These are phyloP conservation scores for Coleophoma eucalyptorum DNA, from an alignment of 2,329 filamentous ascomycete genomes.

Conservation along the genomic window DNA sequence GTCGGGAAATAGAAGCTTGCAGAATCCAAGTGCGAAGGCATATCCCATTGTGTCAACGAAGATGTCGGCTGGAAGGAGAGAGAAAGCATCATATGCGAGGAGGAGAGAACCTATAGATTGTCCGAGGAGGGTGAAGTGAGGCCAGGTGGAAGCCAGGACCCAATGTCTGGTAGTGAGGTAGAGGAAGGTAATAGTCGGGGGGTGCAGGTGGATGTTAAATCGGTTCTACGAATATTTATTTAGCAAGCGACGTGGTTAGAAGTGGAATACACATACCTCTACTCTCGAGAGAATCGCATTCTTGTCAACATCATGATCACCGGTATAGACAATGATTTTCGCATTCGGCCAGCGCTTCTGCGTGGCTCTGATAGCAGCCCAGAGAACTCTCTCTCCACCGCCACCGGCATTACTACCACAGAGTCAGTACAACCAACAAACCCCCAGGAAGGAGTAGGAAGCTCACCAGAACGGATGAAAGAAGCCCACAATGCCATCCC, in stretches of 20 bases:
- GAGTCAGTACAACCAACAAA: slow-evolving; percentile 5
- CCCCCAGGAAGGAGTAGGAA: background rate
- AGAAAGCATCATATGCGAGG: slow-evolving; percentile 88
- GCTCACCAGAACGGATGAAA: slow-evolving; percentile 94
- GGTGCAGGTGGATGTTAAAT: slow-evolving; percentile 88
- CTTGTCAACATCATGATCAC: slow-evolving; percentile 86
- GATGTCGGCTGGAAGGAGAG: slow-evolving; percentile 85
- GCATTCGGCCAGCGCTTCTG: slow-evolving; percentile 86
- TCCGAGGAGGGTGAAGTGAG: slow-evolving; percentile 88
- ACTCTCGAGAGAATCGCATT: slow-evolving; percentile 73
- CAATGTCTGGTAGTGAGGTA: slow-evolving; percentile 86
- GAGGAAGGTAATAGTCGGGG: slow-evolving; percentile 80
- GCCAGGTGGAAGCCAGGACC: slow-evolving; percentile 84
- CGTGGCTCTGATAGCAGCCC: slow-evolving; percentile 90
- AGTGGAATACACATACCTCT: slow-evolving; percentile 44
- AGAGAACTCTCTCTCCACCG: slow-evolving; percentile 91
- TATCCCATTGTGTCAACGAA: slow-evolving; percentile 99
- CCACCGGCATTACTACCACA: slow-evolving; percentile 80
- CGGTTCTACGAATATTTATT: slow-evolving; percentile 50
- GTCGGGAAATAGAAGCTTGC: slow-evolving; percentile 73
- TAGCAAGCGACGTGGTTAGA: slow-evolving; percentile 1
- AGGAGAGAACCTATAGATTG: slow-evolving; percentile 87
- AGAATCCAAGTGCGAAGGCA: slow-evolving; percentile 81
- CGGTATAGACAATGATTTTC: slow-evolving; percentile 90
- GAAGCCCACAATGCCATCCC: slow-evolving; percentile 87